Base-by-base conservation (phyloP, 2,329 filamentous ascomycete genomes). In the Exophiala sp. region DNA sequence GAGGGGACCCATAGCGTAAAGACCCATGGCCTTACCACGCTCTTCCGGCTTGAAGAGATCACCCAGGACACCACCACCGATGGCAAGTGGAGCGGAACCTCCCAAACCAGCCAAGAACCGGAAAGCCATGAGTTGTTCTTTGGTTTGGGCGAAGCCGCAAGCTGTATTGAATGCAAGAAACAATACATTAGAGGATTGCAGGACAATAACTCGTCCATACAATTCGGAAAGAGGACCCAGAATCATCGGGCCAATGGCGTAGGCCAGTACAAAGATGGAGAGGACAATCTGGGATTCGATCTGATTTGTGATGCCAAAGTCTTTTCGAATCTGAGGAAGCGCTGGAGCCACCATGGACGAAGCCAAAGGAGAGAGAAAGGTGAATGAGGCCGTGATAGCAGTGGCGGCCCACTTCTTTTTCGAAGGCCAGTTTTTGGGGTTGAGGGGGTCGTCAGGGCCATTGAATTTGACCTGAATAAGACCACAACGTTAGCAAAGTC, bases 341-440 rank as follows among this genome's bases (percentile, higher is more conserved):
- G 72, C 75, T 0, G 77, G 77, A 0, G 76, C 73, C 2, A 79
- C 63, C 74, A 85, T 83, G 35, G 78, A 79, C 3, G 78, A 81
- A 2, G 81, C 78, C 29, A 85, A 77, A 0, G 82, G 81, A 2
- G 79, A 80, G 52, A 83, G 77, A 58, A 83, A 74, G 2, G 79
- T 81, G 62, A 81, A 81, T 42, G 70, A 68, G 1, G 80, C 74
- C 23, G 82, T 70, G 46, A 79, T 69, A 32, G 77, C 67, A 2
- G 77, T 75, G 14, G 74, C 74, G 1, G 67, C 65, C 81, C 80
- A 83, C 64, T 82, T 83, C 62, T 73, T 75, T 30, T 65, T 68
- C 16, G 65, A 66, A 0, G 70, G 55, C 80, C 81, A 85, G 64
- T 81, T 80, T 52, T 71, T 70, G 0, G 72, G 72, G 40, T 74